phyloP scores from a whole-genome alignment of 805 yeast genomes.

The Clavispora asparagi region DNA sequence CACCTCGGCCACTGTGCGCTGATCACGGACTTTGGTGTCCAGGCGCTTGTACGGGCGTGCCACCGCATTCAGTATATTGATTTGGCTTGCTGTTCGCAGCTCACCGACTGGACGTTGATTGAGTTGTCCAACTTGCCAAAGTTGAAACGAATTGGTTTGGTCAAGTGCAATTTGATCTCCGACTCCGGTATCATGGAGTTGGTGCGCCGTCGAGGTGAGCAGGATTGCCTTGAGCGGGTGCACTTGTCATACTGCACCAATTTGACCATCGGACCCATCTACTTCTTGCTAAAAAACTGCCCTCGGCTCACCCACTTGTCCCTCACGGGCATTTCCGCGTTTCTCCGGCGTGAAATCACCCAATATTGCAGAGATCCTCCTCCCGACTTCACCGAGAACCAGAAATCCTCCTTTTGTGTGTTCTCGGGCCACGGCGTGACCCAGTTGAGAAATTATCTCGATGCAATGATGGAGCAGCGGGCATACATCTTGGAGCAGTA shows the following conservation, averaged over 20 bases:
- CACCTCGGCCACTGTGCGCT: conserved; percentile 92
- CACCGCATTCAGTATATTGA: conserved; percentile 88
- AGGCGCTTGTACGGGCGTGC: conserved; percentile 67
- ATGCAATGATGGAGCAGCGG: conserved; percentile 19
- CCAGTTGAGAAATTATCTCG: conserved; percentile 66
- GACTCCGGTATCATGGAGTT: conserved; percentile 74
- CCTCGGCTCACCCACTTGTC: conserved; percentile 87
- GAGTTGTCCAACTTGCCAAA: conserved; percentile 74
- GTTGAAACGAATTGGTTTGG: conserved; percentile 86
- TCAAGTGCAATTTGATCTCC: conserved; percentile 82
- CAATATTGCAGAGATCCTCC: conserved; percentile 91
- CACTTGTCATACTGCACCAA: conserved; percentile 89
- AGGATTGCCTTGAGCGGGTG: conserved; percentile 84
- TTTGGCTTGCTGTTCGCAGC: conserved; percentile 87
- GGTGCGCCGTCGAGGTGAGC: conserved; percentile 63
- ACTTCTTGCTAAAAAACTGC: conserved; percentile 67
- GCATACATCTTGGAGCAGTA: conserved; percentile 15
- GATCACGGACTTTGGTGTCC: conserved; percentile 86
- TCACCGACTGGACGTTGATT: conserved; percentile 76
- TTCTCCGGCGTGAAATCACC: conserved; percentile 78
- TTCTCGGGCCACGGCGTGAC: conserved; percentile 88
- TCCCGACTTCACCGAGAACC: conserved; percentile 82
- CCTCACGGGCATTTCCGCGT: conserved; percentile 87
- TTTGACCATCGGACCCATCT: conserved; percentile 73
- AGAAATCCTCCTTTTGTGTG: conserved; percentile 82